Percentiles rank a stretch among this genome's conserved stretches.
These are phyloP conservation scores for Yamadazyma philogaea DNA, from an alignment of 805 yeast genomes.

Conservation along the genomic window DNA sequence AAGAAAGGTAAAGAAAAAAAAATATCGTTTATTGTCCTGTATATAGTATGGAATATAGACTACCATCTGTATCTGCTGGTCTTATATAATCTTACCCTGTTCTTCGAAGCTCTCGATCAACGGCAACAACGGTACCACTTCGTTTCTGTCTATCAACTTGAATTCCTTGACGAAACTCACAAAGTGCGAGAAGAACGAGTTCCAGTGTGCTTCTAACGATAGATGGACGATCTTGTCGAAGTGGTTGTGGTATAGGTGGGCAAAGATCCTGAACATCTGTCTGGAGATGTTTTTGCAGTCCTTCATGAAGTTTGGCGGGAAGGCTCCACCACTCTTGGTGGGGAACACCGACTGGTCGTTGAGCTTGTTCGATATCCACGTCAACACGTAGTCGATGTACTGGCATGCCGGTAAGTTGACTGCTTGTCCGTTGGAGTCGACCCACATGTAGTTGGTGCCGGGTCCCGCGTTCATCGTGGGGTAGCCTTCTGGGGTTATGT, in stretches of 20 bases:
- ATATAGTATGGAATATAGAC: slow-evolving; percentile 1
- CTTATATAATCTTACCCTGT: slow-evolving; percentile 74
- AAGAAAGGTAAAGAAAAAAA: too few relatives aligned
- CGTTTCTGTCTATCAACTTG: slow-evolving; percentile 72
- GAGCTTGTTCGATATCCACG: slow-evolving; percentile 85
- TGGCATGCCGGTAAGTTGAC: slow-evolving; percentile 88
- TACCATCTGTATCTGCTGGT: background rate
- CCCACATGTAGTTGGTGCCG: slow-evolving; percentile 86
- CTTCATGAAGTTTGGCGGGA: slow-evolving; percentile 78
- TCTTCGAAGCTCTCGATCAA: slow-evolving; percentile 76
- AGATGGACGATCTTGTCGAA: slow-evolving; percentile 91
- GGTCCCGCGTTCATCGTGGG: slow-evolving; percentile 98
- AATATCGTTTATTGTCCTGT: slow-evolving; percentile 6
- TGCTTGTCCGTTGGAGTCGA: slow-evolving; percentile 72
- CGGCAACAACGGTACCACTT: slow-evolving; percentile 72
- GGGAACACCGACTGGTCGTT: slow-evolving; percentile 92
- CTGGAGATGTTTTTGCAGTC: slow-evolving; percentile 84
- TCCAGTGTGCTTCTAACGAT: slow-evolving; percentile 95
- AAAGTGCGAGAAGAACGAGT: slow-evolving; percentile 93
- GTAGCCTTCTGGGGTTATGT: slow-evolving; percentile 82
- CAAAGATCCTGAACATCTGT: slow-evolving; percentile 94
- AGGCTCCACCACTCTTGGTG: slow-evolving; percentile 83
- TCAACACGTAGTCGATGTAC: slow-evolving; percentile 85
- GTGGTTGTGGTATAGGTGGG: slow-evolving; percentile 91
- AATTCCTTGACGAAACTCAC: slow-evolving; percentile 84